These are phyloP conservation scores for Echinosophora koreensis DNA, from an alignment of 306 rosid genomes.

Conservation along the genomic window DNA sequence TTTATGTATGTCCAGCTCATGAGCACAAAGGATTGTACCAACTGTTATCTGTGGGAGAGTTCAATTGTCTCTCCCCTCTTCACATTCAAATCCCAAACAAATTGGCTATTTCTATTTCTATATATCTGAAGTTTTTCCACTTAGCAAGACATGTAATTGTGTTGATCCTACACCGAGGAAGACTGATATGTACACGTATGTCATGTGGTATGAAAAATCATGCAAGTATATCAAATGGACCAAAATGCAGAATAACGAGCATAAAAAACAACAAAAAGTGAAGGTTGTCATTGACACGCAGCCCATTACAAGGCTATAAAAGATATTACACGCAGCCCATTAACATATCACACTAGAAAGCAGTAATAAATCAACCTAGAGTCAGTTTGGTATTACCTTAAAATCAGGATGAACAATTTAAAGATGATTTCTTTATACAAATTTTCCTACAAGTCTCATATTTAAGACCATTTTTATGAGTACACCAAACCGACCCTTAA, in stretches of 20 bases:
- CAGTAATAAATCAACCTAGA: background rate
- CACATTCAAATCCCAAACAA: slow-evolving; percentile 27
- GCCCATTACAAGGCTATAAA: no score
- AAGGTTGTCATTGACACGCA: no score
- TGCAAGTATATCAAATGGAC: background rate
- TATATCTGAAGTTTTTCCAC: slow-evolving; percentile 11
- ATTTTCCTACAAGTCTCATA: background rate
- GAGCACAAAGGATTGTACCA: slow-evolving; percentile 18
- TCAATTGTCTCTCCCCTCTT: background rate
- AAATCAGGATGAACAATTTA: slow-evolving; percentile 34
- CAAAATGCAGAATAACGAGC: no score
- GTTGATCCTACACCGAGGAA: slow-evolving; percentile 33
- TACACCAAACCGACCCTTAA: slow-evolving; percentile 8
- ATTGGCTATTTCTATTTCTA: background rate
- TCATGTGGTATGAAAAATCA: background rate
- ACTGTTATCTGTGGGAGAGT: slow-evolving; percentile 2
- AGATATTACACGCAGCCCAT: background rate
- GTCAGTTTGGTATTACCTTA: slow-evolving; percentile 6
- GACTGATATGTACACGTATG: background rate
- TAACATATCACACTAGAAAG: background rate
- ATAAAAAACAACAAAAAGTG: no score
- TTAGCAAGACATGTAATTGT: background rate
- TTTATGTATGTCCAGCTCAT: background rate
- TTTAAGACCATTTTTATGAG: slow-evolving; percentile 14
- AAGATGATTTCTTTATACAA: slow-evolving; percentile 26